These are phyloP conservation scores for Neoarthrinium moseri DNA, from an alignment of 2,329 filamentous ascomycete genomes.

Conservation along the genomic window DNA sequence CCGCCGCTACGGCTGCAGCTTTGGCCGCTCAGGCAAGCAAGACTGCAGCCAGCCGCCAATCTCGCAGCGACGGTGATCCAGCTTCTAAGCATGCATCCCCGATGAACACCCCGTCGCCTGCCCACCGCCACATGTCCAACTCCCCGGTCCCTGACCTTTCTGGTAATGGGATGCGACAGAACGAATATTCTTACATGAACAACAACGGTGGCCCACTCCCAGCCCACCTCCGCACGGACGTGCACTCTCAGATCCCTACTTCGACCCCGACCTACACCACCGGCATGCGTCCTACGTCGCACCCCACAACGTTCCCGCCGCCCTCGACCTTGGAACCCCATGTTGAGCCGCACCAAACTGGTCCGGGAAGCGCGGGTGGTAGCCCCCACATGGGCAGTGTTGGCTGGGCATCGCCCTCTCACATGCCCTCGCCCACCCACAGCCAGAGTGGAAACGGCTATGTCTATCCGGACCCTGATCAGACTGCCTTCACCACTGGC, in stretches of 20 bases:
- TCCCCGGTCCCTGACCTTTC: slow-evolving; percentile 77
- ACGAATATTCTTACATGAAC: slow-evolving; percentile 75
- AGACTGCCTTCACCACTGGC: slow-evolving; percentile 56
- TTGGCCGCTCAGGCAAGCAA: slow-evolving; percentile 53
- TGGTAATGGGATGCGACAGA: slow-evolving; percentile 67
- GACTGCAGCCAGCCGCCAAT: slow-evolving; percentile 29
- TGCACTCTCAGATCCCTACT: slow-evolving; percentile 65
- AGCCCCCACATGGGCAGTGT: slow-evolving; percentile 83
- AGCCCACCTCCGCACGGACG: slow-evolving; percentile 75
- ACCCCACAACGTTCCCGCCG: slow-evolving; percentile 79
- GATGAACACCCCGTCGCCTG: slow-evolving; percentile 78
- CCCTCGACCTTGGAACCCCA: slow-evolving; percentile 84
- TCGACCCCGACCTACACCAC: slow-evolving; percentile 64
- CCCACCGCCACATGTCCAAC: slow-evolving; percentile 75
- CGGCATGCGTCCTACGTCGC: slow-evolving; percentile 72
- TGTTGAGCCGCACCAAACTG: slow-evolving; percentile 71
- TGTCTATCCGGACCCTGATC: slow-evolving; percentile 81
- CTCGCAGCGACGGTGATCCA: slow-evolving; percentile 69
- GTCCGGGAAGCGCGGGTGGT: slow-evolving; percentile 67
- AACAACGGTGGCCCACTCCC: slow-evolving; percentile 77
- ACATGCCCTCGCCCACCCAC: slow-evolving; percentile 71
- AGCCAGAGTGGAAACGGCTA: slow-evolving; percentile 60
- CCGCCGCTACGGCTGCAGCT: slow-evolving; percentile 82
- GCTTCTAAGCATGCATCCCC: slow-evolving; percentile 72
- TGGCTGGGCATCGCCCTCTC: slow-evolving; percentile 84